A percentile compares a stretch with the other conserved stretches of the same genome.
Evolutionary conservation across 345 rosid species (phyloP).

Genomic region (Hibiscus trionum): DNA sequence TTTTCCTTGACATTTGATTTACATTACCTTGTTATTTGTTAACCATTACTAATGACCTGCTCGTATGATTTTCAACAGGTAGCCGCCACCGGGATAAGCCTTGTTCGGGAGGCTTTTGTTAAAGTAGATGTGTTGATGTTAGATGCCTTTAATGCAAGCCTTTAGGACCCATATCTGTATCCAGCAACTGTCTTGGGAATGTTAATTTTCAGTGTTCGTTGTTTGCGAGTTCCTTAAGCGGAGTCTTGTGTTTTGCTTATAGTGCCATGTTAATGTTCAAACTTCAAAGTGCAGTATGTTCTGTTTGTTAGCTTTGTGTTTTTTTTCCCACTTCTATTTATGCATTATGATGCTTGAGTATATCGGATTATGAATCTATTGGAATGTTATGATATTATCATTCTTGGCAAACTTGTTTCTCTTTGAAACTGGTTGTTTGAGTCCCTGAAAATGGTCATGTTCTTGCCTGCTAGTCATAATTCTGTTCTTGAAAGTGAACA

Average conservation of each 20-base stretch:
- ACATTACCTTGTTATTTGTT: background rate
- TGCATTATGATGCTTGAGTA: background rate
- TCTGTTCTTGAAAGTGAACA: no score
- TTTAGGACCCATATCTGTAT: background rate
- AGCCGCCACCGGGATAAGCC: conserved; percentile 13
- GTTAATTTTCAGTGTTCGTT: background rate
- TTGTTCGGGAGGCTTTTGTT: conserved; percentile 12
- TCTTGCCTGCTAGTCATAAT: background rate
- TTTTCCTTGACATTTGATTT: background rate
- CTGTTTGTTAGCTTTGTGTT: background rate
- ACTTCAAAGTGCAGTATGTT: background rate
- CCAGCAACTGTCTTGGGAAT: background rate
- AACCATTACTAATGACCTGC: background rate
- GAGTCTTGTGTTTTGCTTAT: background rate
- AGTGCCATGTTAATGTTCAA: background rate
- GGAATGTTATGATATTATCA: background rate
- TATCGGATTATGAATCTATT: background rate
- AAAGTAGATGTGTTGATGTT: conserved; percentile 11
- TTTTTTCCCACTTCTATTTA: background rate
- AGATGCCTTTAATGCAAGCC: conserved; percentile 11
- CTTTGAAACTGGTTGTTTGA: no score
- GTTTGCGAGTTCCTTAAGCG: conserved; percentile 5
- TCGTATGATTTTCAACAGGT: conserved; percentile 17
- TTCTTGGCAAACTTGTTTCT: background rate
- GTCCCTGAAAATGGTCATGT: background rate